phyloP scores from a whole-genome alignment of 2,329 filamentous ascomycete genomes.

The Penicillium crustosum region DNA sequence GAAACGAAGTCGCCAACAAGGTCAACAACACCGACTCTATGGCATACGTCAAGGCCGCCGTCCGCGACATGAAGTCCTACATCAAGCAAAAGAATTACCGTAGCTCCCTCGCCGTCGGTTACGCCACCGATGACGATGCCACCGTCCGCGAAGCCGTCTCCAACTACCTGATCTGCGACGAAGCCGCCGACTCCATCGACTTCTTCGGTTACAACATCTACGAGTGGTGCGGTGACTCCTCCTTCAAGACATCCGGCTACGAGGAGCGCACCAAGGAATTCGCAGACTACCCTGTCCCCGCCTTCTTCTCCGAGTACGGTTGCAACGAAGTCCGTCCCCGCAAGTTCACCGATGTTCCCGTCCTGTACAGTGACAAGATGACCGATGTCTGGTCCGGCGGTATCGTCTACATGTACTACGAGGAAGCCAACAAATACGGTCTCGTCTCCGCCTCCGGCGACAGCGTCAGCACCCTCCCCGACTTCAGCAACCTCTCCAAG shows the following conservation, averaged over 20 bases:
- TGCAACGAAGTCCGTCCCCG: slow-evolving; percentile 77
- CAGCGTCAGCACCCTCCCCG: slow-evolving; percentile 65
- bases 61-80: slow-evolving; percentile 93
- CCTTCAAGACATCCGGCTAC: slow-evolving; percentile 75
- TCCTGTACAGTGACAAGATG: slow-evolving; percentile 81
- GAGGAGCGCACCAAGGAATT: slow-evolving; percentile 82
- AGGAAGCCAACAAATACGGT: slow-evolving; percentile 84
- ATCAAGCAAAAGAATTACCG: slow-evolving; percentile 79
- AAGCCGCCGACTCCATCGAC: slow-evolving; percentile 68
- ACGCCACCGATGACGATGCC: slow-evolving; percentile 91
- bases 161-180: slow-evolving; percentile 91
- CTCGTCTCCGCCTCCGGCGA: slow-evolving; percentile 62
- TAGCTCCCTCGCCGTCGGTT: slow-evolving; percentile 76
- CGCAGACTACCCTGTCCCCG: slow-evolving; percentile 81
- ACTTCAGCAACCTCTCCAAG: slow-evolving; percentile 71
- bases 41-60: slow-evolving; percentile 95
- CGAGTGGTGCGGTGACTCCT: slow-evolving; percentile 92
- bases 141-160: slow-evolving; percentile 79
- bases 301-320: slow-evolving; percentile 98
- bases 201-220: slow-evolving; percentile 99
- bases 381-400: slow-evolving; percentile 85
- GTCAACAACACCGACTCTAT: slow-evolving; percentile 85
- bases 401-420: slow-evolving; percentile 98
- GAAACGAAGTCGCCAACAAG: slow-evolving; percentile 93
- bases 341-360: slow-evolving; percentile 79